Evolutionary conservation across 495 filamentous ascomycete genomes (phyloP).

Genomic region (Wilcoxina mikolae): DNA sequence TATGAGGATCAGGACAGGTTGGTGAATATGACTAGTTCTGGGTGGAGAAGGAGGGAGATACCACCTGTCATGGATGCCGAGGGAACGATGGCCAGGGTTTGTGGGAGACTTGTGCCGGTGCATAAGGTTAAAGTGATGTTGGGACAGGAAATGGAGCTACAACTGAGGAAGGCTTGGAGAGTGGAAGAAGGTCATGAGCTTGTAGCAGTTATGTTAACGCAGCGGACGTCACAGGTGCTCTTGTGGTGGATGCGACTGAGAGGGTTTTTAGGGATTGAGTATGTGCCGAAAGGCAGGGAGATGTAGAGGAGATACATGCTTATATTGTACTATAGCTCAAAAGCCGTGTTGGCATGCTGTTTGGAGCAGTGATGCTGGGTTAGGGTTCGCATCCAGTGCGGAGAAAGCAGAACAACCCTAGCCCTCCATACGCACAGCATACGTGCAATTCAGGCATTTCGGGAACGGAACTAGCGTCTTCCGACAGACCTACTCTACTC

Average conservation of each 20-base stretch:
- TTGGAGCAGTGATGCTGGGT: too few relatives aligned
- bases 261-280: slow-evolving; percentile 21
- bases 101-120: slow-evolving; percentile 17
- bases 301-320: neutral
- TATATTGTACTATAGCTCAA: too few relatives aligned
- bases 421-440: too few relatives aligned
- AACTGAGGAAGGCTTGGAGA: slow-evolving; percentile 13
- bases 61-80: neutral
- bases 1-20: neutral
- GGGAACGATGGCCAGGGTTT: slow-evolving; percentile 10
- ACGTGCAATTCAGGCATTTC: too few relatives aligned
- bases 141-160: slow-evolving; percentile 13
- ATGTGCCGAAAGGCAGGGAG: neutral
- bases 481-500: too few relatives aligned
- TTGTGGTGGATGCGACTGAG: slow-evolving; percentile 27
- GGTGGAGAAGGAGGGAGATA: neutral
- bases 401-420: too few relatives aligned
- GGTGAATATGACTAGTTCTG: neutral
- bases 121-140: slow-evolving; percentile 22
- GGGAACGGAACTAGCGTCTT: too few relatives aligned
- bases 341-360: too few relatives aligned
- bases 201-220: slow-evolving; percentile 18
- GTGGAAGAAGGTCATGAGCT: slow-evolving; percentile 10
- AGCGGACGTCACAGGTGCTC: slow-evolving; percentile 18
- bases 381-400: too few relatives aligned